phyloP scores from a whole-genome alignment of 805 yeast genomes.

The Suhomyces vadensis region DNA sequence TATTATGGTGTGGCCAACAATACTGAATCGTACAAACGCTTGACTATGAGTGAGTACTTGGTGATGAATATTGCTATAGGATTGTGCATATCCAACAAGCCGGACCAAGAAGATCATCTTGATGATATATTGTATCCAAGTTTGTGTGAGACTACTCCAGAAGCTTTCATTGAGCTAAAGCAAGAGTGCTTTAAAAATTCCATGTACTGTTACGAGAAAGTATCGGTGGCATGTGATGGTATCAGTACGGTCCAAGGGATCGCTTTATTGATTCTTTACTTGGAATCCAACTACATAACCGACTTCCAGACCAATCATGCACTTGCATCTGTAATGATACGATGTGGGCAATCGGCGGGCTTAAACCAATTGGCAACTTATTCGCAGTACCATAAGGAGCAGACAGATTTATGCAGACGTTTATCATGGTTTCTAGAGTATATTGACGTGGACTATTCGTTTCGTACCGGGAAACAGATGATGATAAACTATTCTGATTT shows the following conservation, averaged over 20 bases:
- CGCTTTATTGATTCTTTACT: conserved; percentile 45
- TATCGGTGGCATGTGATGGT: conserved; percentile 53
- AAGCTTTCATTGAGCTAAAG: conserved; percentile 4
- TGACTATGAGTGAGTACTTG: conserved; percentile 17
- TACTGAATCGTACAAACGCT: not conserved
- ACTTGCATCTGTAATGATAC: conserved; percentile 46
- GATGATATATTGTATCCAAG: conserved; percentile 5
- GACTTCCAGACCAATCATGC: conserved; percentile 42
- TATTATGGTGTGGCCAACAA: conserved; percentile 8
- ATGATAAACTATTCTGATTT: conserved; percentile 43
- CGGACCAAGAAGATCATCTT: conserved; percentile 10
- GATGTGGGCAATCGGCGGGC: conserved; percentile 60
- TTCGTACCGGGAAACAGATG: conserved; percentile 52
- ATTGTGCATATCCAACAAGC: conserved; percentile 10
- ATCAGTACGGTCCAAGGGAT: conserved; percentile 52
- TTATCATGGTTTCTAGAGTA: conserved; percentile 53
- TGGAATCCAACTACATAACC: conserved; percentile 24
- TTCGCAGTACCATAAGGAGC: conserved; percentile 33
- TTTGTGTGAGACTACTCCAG: not conserved
- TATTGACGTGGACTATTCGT: conserved; percentile 46
- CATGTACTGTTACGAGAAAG: conserved; percentile 53
- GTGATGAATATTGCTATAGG: conserved; percentile 18
- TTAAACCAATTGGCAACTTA: conserved; percentile 52
- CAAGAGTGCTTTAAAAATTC: conserved; percentile 23
- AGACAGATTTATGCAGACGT: conserved; percentile 36